Evolutionary conservation across 768 basidiomycete species (phyloP), one percentile per base, ranked within the genome.

Genomic region (Hebeloma cylindrosporum): DNA sequence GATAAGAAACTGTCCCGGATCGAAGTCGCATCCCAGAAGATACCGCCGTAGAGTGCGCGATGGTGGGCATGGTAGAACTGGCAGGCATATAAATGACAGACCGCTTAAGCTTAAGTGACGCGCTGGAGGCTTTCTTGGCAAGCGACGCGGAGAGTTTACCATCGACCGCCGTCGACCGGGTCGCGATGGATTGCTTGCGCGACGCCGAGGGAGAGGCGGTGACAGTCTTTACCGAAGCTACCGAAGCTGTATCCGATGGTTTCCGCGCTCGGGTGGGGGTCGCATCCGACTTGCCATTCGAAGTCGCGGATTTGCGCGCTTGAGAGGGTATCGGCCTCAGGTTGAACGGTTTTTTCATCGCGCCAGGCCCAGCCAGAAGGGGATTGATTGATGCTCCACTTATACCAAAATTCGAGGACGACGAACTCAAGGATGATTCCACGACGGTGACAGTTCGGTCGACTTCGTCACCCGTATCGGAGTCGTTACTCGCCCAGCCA

Each of bases 181-280:
- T 38, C 52, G 43, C 35, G 51, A 8, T 50, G 26, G 4, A 16
- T 10, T n/a, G n/a, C 32, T 39, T 56, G 17, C 55, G 43, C 21
- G 57, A 48, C 18, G 59, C 39, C 27, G 59, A 50, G 26, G 67
- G 53, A 3, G 62, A 60, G 11, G 64, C 70, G 11, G 65, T 70
- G 47, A 74, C 52, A n/a, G 77, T 77, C 53, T 70, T 65, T 25
- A 79, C 65, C 4, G 77, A 79, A 21, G 75, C 75, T 1, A 79
- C 65, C 4, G 77, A 79, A 21, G 75, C 75, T 1, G 75, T 74
- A 52, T 79, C 77, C 17, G 76, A 78, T 22, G 70, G 65, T 46
- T 73, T 77, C 40, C 77, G 68, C 25, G 57, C 36, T 34, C 51
- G 46, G 9, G 54, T 59, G n/a, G 51, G 55, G 7, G 54, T 57